Evolutionary conservation across 768 basidiomycete species (phyloP).

Genomic region (Lactifluus piperatus): DNA sequence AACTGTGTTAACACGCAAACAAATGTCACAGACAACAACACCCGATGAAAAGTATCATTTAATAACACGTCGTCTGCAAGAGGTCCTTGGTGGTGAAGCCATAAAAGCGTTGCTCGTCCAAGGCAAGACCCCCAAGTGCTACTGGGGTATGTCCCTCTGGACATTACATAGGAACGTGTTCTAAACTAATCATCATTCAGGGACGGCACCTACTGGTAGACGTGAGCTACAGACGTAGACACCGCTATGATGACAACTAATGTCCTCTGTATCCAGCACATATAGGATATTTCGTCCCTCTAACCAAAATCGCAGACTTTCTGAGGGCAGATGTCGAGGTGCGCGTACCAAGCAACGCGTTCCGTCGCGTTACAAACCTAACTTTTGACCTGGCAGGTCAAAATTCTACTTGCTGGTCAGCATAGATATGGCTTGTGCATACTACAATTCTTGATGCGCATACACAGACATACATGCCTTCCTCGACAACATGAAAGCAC

Average conservation of each 20-base stretch:
- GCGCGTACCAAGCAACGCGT: slow-evolving; percentile 22
- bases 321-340: slow-evolving; percentile 86
- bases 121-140: slow-evolving; percentile 69
- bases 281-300: slow-evolving; percentile 92
- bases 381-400: slow-evolving; percentile 40
- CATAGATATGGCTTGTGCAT: neutral
- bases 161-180: neutral
- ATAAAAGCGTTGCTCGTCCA: slow-evolving; percentile 76
- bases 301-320: slow-evolving; percentile 96
- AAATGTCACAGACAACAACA: slow-evolving; percentile 5
- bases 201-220: slow-evolving; percentile 88
- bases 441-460: neutral
- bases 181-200: slow-evolving; percentile 36
- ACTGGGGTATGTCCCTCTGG: slow-evolving; percentile 70
- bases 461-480: slow-evolving; percentile 85
- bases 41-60: slow-evolving; percentile 55
- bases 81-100: slow-evolving; percentile 77
- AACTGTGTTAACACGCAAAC: neutral
- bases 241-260: neutral
- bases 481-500: slow-evolving; percentile 95
- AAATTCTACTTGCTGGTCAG: slow-evolving; percentile 70
- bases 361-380: slow-evolving; percentile 18
- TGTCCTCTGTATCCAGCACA: slow-evolving; percentile 51
- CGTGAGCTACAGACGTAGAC: slow-evolving; percentile 47
- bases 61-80: slow-evolving; percentile 79